Evolutionary conservation across 2,329 filamentous ascomycete genomes (phyloP).

Genomic region (Penicillium olsonii): DNA sequence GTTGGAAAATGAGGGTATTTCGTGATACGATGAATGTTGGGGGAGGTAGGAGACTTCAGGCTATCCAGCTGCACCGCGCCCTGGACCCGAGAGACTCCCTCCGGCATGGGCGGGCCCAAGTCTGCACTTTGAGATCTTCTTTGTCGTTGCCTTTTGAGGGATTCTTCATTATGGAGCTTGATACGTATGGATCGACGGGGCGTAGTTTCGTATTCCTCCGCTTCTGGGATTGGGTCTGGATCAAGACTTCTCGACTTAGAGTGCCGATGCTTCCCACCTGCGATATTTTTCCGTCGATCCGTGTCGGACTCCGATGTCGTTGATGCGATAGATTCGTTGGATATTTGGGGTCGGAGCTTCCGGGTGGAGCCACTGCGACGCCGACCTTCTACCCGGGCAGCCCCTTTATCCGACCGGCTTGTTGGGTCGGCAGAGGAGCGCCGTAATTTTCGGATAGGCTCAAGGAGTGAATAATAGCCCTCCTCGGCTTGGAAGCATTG

Average conservation of each 20-base stretch:
- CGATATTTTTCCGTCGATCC: constrained; percentile 36
- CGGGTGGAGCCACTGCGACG: constrained; percentile 33
- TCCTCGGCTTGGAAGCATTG: constrained; percentile 80
- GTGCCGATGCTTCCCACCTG: constrained; percentile 26
- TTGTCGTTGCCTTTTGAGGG: constrained; percentile 67
- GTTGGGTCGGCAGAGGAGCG: constrained; percentile 28
- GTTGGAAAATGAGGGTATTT: constrained; percentile 89
- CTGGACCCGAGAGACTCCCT: constrained; percentile 26
- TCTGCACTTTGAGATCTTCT: constrained; percentile 36
- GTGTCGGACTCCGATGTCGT: constrained; percentile 59
- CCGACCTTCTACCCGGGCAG: constrained; percentile 27
- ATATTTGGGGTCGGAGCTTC: constrained; percentile 34
- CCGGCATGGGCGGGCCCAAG: constrained; percentile 27
- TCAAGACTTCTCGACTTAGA: constrained; percentile 30
- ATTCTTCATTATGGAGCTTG: constrained; percentile 78
- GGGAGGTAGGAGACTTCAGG: constrained; percentile 91
- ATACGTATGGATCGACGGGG: constrained; percentile 85
- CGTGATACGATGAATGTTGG: constrained; percentile 69
- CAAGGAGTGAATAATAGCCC: constrained; percentile 75
- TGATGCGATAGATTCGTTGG: constrained; percentile 49
- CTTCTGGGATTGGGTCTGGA: constrained; percentile 47
- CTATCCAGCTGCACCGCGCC: constrained; percentile 69
- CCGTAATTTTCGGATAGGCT: constrained; percentile 67
- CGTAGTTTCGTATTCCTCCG: constrained; percentile 54
- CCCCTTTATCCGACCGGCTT: constrained; percentile 23